phyloP scores from a whole-genome alignment of 1,139 yeast species.

The Starmera stellimalicola region DNA sequence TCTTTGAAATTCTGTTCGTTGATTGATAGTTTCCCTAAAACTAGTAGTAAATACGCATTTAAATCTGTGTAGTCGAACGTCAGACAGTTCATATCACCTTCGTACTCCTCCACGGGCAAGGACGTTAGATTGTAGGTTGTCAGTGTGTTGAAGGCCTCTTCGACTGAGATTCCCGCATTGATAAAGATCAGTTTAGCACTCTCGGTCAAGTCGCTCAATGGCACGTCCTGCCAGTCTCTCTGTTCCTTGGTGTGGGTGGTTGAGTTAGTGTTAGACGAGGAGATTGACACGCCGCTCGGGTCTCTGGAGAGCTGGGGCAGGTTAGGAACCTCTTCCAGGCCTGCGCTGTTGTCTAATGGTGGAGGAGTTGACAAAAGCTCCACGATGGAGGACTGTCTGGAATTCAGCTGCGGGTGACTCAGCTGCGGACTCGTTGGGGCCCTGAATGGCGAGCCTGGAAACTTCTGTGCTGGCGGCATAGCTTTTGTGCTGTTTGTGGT shows the following conservation, averaged over 20 bases:
- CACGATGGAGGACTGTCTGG: constrained; percentile 67
- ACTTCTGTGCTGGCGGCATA: constrained; percentile 13
- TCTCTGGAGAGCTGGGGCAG: constrained; percentile 18
- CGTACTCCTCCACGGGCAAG: constrained; percentile 58
- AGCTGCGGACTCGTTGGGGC: constrained; percentile 27
- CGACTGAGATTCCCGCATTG: constrained; percentile 58
- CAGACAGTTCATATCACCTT: constrained; percentile 52
- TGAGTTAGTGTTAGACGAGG: constrained; percentile 10
- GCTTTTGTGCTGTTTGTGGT: neutral
- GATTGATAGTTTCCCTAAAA: constrained; percentile 53
- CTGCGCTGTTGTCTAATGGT: constrained; percentile 32
- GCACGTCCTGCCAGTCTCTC: constrained; percentile 67
- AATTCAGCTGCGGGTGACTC: constrained; percentile 4
- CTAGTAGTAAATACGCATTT: constrained; percentile 70
- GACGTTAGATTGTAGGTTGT: constrained; percentile 68
- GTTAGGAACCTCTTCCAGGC: constrained; percentile 8
- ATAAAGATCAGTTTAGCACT: constrained; percentile 67
- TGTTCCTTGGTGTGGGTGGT: constrained; percentile 11
- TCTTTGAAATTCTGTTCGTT: constrained; percentile 21
- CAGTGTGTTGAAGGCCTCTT: constrained; percentile 77
- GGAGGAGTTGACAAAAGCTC: constrained; percentile 83
- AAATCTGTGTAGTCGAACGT: constrained; percentile 91
- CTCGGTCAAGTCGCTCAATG: constrained; percentile 66
- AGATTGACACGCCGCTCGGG: constrained; percentile 20
- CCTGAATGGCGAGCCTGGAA: constrained; percentile 27